Percentiles rank a stretch among this genome's conserved stretches.
These are phyloP conservation scores for Rhododendron mucronatum DNA, from an alignment of 148 eudicot genomes.

Conservation along the genomic window DNA sequence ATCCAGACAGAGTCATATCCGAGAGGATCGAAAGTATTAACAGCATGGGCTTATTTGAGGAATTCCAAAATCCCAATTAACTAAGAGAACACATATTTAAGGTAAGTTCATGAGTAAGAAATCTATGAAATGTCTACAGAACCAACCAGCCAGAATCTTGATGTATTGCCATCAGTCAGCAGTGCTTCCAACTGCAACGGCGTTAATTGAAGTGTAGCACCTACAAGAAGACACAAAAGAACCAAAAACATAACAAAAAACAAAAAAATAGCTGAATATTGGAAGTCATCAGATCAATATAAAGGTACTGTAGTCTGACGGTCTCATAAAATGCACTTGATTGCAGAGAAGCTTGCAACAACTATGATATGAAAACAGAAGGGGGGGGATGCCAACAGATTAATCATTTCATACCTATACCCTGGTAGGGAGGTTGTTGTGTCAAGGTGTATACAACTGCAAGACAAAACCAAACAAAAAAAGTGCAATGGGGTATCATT, in stretches of 20 bases:
- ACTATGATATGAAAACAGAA: constrained; percentile 1
- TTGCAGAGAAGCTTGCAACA: constrained; percentile 3
- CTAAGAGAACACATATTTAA: background rate
- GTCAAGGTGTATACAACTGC: constrained; percentile 69
- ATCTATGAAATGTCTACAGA: background rate
- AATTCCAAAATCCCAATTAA: background rate
- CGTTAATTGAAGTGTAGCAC: constrained; percentile 58
- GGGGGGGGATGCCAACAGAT: background rate
- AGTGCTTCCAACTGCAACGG: constrained; percentile 87
- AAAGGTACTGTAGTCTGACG: background rate
- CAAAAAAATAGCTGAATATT: background rate
- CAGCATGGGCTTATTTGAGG: background rate
- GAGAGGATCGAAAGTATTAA: background rate
- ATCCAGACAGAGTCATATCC: background rate
- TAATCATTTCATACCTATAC: constrained; percentile 46
- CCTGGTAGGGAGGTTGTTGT: constrained; percentile 78
- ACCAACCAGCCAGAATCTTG: constrained; percentile 94
- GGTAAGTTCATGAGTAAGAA: background rate
- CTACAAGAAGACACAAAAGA: constrained; percentile 27
- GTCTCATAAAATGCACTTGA: constrained; percentile 5
- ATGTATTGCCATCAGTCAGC: constrained; percentile 69
- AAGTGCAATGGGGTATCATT: constrained; percentile 10
- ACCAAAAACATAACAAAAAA: background rate
- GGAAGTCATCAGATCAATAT: background rate
- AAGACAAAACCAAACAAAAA: constrained; percentile 14